Percentiles rank a stretch among this genome's conserved stretches.
Evolutionary conservation across 208 protist species (phyloP).

Genomic region (Phytomonas sp.): DNA sequence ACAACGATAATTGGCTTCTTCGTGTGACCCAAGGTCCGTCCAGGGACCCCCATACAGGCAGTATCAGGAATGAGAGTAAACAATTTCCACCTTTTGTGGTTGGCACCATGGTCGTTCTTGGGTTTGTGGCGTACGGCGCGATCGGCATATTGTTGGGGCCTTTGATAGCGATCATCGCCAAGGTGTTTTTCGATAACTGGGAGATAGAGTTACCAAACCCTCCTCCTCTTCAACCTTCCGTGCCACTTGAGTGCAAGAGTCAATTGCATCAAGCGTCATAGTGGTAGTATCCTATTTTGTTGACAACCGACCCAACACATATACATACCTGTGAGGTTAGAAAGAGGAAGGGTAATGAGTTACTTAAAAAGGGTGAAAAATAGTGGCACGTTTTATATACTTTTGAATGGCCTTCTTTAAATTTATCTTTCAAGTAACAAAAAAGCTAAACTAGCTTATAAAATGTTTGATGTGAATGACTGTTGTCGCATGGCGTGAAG

Average conservation of each 20-base stretch:
- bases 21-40: conserved; percentile 41
- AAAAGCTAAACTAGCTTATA: background rate
- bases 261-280: background rate
- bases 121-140: conserved; percentile 52
- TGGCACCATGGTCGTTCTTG: conserved; percentile 46
- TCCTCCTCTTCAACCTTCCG: background rate
- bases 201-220: conserved; percentile 23
- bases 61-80: conserved; percentile 18
- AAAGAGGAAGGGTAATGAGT: no score
- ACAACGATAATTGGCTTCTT: conserved; percentile 57
- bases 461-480: background rate
- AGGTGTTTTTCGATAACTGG: conserved; percentile 72
- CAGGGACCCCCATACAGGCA: conserved; percentile 21
- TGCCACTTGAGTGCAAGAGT: background rate
- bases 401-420: background rate
- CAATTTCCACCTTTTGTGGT: conserved; percentile 53
- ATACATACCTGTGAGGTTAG: no score
- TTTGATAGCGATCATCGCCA: conserved; percentile 61
- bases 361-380: no score
- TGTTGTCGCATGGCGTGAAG: background rate
- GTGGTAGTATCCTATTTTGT: background rate
- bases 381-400: background rate
- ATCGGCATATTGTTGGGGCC: conserved; percentile 58
- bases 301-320: no score
- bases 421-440: background rate